Evolutionary conservation across 257 asterid species (phyloP).

Genomic region (Salvia miltiorrhiza): DNA sequence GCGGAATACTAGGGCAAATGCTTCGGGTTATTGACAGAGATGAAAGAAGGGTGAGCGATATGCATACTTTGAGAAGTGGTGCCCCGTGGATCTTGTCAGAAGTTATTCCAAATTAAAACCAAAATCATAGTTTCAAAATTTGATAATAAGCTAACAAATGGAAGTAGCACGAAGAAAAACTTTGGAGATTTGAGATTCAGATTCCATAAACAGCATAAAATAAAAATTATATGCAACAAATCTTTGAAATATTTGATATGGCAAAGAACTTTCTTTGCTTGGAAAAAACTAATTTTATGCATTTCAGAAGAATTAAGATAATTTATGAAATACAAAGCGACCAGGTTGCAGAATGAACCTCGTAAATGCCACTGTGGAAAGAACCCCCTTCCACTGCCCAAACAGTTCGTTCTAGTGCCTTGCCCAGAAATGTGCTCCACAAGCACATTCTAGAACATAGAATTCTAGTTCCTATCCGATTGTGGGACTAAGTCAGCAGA

Average conservation of each 20-base stretch:
- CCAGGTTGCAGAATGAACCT: too few species aligned
- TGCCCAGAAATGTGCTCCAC: too few species aligned
- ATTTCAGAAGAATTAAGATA: not conserved
- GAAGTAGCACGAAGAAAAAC: not conserved
- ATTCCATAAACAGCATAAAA: not conserved
- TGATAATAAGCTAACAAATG: not conserved
- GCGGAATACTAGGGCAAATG: not conserved
- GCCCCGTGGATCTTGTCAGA: not conserved
- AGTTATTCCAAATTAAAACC: not conserved
- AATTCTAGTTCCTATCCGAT: too few species aligned
- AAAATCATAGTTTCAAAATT: not conserved
- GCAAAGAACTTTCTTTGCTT: not conserved
- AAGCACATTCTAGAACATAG: too few species aligned
- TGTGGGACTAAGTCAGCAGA: too few species aligned
- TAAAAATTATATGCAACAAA: not conserved
- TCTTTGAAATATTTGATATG: not conserved
- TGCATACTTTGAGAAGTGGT: not conserved
- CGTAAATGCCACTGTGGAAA: too few species aligned
- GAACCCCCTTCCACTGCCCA: too few species aligned
- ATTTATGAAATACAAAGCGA: not conserved
- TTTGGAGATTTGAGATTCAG: not conserved
- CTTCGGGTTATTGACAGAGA: not conserved
- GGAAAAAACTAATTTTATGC: not conserved
- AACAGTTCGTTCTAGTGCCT: too few species aligned
- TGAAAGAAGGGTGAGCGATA: not conserved